A percentile compares a stretch with the other conserved stretches of the same genome.
Evolutionary conservation across 1,284 basidiomycete species (phyloP).

Genomic region (Cerrena zonata): DNA sequence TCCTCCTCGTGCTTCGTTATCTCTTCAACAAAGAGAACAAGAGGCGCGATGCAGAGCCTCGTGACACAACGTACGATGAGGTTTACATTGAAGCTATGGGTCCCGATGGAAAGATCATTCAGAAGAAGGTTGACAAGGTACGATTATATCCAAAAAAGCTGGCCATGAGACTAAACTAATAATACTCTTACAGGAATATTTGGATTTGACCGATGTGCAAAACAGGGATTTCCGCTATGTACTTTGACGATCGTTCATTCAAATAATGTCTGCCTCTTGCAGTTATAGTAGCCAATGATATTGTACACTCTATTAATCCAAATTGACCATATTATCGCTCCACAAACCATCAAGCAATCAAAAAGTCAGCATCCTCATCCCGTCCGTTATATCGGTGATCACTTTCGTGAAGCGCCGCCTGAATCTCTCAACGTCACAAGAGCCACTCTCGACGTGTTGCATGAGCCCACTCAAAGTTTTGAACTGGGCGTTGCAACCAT

Average conservation of each 20-base stretch:
- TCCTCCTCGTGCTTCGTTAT: constrained; percentile 48
- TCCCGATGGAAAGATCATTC: constrained; percentile 44
- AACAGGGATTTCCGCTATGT: constrained; percentile 31
- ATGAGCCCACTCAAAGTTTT: constrained; percentile 24
- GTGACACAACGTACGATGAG: constrained; percentile 53
- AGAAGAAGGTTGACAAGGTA: constrained; percentile 60
- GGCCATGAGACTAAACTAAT: neutral
- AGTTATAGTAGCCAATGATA: too few relatives aligned
- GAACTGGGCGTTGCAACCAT: constrained; percentile 22
- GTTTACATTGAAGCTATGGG: constrained; percentile 53
- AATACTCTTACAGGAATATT: constrained; percentile 20
- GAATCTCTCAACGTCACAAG: constrained; percentile 25
- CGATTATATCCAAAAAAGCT: constrained; percentile 13
- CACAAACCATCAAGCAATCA: too few relatives aligned
- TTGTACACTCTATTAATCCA: too few relatives aligned
- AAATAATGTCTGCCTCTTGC: too few relatives aligned
- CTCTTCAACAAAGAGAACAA: constrained; percentile 60
- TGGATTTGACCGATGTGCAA: constrained; percentile 28
- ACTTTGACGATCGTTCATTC: constrained; percentile 9
- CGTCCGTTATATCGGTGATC: constrained; percentile 12
- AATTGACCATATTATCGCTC: too few relatives aligned
- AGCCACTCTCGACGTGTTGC: constrained; percentile 28
- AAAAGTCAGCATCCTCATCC: constrained; percentile 5
- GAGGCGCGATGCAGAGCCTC: constrained; percentile 52
- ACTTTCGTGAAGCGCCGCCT: constrained; percentile 17